Evolutionary conservation across 2,329 filamentous ascomycete genomes (phyloP).

Genomic region (Pseudocercospora fijiensis): DNA sequence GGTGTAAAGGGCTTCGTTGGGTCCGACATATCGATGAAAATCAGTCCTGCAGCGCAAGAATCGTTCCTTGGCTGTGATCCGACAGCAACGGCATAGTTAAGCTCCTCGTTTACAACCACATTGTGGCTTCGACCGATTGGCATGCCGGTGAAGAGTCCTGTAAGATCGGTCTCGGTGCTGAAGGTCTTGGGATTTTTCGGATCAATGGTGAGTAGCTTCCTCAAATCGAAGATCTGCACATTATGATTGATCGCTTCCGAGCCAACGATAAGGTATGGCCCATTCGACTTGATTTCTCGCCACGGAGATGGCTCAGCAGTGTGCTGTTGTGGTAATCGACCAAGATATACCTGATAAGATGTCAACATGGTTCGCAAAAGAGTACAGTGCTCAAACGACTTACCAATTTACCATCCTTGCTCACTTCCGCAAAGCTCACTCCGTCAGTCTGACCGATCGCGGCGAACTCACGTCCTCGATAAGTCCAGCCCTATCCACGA

Average conservation of each 20-base stretch:
- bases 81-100: slow-evolving; percentile 49
- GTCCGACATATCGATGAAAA: slow-evolving; percentile 56
- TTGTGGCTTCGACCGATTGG: slow-evolving; percentile 55
- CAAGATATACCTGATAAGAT: slow-evolving; percentile 46
- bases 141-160: slow-evolving; percentile 46
- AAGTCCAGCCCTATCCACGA: slow-evolving; percentile 50
- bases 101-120: slow-evolving; percentile 54
- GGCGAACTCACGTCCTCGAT: slow-evolving; percentile 55
- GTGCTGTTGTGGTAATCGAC: slow-evolving; percentile 52
- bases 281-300: slow-evolving; percentile 52
- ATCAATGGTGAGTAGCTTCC: slow-evolving; percentile 53
- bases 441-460: slow-evolving; percentile 58
- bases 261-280: slow-evolving; percentile 47
- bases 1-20: slow-evolving; percentile 51
- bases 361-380: background rate
- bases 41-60: slow-evolving; percentile 52
- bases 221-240: slow-evolving; percentile 64
- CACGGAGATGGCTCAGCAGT: slow-evolving; percentile 49
- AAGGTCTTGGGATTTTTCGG: slow-evolving; percentile 47
- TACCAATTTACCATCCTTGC: slow-evolving; percentile 50
- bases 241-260: slow-evolving; percentile 52
- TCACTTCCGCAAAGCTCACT: slow-evolving; percentile 57
- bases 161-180: slow-evolving; percentile 35
- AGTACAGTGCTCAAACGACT: background rate
- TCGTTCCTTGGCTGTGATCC: slow-evolving; percentile 44